Conservation (phyloP, 208 protist species). For the Crithidia brevicula region DNA sequence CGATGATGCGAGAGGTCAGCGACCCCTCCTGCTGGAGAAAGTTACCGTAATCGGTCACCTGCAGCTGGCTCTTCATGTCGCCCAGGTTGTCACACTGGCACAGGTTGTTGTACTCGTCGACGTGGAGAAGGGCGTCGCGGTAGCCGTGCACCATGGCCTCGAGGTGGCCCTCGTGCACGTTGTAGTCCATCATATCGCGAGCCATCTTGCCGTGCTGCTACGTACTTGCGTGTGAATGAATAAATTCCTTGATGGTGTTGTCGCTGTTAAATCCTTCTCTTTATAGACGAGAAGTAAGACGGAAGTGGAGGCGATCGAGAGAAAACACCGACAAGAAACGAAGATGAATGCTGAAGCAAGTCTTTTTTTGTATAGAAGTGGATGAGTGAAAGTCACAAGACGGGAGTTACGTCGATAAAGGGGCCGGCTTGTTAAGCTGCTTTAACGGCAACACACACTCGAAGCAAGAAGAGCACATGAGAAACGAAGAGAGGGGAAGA, state of each 20-base stretch:
- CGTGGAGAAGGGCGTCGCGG: constrained; percentile 91
- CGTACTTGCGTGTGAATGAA: too few species aligned
- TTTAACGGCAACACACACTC: background rate
- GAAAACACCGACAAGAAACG: too few species aligned
- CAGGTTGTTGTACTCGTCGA: constrained; percentile 97
- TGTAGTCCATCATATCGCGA: constrained; percentile 79
- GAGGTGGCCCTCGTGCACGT: constrained; percentile 87
- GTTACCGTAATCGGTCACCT: constrained; percentile 97
- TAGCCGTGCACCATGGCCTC: constrained; percentile 94
- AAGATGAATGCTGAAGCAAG: too few species aligned
- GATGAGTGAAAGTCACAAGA: too few species aligned
- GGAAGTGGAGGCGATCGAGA: too few species aligned
- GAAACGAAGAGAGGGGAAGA: background rate
- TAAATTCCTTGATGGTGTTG: too few species aligned
- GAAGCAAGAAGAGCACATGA: background rate
- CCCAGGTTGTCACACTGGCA: constrained; percentile 98
- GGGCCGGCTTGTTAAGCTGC: background rate
- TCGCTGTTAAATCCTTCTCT: too few species aligned
- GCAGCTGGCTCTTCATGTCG: constrained; percentile 98
- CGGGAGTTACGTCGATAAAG: background rate
- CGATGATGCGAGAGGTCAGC: constrained; percentile 92
- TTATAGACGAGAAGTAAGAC: too few species aligned
- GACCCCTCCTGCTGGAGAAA: constrained; percentile 97
- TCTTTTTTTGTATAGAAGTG: too few species aligned
- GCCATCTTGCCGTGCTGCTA: constrained; percentile 34